Evolutionary conservation across 495 filamentous ascomycete genomes (phyloP), one percentile per base, ranked within the genome.

Genomic region (Penicillium psychrofluorescens): DNA sequence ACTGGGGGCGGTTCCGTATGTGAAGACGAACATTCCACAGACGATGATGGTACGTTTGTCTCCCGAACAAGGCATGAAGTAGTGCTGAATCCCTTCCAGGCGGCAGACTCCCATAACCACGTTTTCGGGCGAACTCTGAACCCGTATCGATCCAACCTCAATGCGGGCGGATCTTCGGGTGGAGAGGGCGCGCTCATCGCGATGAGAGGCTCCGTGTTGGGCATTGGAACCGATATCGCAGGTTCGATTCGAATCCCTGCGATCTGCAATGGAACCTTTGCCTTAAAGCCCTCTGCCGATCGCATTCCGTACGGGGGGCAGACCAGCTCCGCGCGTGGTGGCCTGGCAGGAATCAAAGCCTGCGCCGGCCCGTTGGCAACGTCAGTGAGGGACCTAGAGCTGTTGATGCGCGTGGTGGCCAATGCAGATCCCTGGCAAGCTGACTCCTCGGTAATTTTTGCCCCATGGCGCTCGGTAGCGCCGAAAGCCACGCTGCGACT

Each of bases 1-100:
- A 5, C 51, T 61, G 0, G 67, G 67, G 2, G 67, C 79, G 0
- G 66, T 84, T 2, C 63, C 79, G 2, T 80, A 76, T 46, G 74
- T 74, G 48, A 84, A 86, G 53, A 81, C 81, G 11, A 80, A 76
- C 46, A 56, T 80, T 12, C 75, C 79, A 11, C 73, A 76, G 40
- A 66, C 43, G 11, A 50, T 50, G 45, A 47, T 47, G 45, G 44
- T 46, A 31, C 8, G 13, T 11, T 13, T 15, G 13, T 8, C 38
- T 40, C 11, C 27, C 16, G 1, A 30, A 8, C 7, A 29, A 29
- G 2, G 1, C 13, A 28, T n/a, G 7, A 40, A 43, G 13, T 12
- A 35, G n/a, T 43, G 8, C 29, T 50, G 8, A 44, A 22, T 22
- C 28, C 15, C 35, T 5, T 35, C 16, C 6, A 54, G 51, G 39